A percentile compares a stretch with the other conserved stretches of the same genome.
These are phyloP conservation scores for Coemansia javaensis DNA, from an alignment of 192 early-diverging fungal species.

Conservation along the genomic window DNA sequence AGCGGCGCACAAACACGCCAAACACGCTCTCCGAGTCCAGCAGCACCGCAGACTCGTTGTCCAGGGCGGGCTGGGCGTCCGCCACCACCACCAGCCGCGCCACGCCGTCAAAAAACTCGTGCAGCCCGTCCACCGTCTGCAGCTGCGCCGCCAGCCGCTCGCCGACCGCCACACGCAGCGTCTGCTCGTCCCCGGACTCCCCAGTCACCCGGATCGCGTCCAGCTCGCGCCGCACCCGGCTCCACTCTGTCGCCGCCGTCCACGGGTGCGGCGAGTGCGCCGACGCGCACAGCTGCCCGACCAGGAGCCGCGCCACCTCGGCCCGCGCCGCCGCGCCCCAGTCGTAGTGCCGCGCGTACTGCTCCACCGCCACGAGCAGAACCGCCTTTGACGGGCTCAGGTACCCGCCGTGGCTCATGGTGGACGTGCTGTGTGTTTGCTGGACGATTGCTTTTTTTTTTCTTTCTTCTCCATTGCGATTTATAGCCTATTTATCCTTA, in stretches of 20 bases:
- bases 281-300: slow-evolving; percentile 15
- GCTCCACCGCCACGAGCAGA: slow-evolving; percentile 30
- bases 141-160: slow-evolving; percentile 7
- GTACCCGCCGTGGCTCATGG: slow-evolving; percentile 12
- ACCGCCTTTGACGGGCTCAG: slow-evolving; percentile 37
- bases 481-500: too few relatives aligned
- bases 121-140: slow-evolving; percentile 19
- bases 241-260: slow-evolving; percentile 2
- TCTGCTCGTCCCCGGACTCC: slow-evolving; percentile 4
- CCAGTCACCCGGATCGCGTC: neutral
- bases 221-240: slow-evolving; percentile 2
- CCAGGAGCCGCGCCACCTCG: slow-evolving; percentile 25
- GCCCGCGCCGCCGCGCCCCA: slow-evolving; percentile 30
- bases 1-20: slow-evolving; percentile 43
- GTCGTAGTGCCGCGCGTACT: slow-evolving; percentile 41
- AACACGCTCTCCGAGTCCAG: slow-evolving; percentile 45
- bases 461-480: too few relatives aligned
- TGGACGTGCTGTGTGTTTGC: too few relatives aligned
- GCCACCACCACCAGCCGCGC: slow-evolving; percentile 11
- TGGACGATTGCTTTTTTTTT: too few relatives aligned
- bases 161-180: slow-evolving; percentile 11
- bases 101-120: slow-evolving; percentile 27
- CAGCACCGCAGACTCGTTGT: slow-evolving; percentile 4
- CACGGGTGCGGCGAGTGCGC: too few relatives aligned
- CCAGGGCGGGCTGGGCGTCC: slow-evolving; percentile 3